Base-by-base conservation (phyloP, 116 monocot genomes). In the Trichopus zeylanicus region DNA sequence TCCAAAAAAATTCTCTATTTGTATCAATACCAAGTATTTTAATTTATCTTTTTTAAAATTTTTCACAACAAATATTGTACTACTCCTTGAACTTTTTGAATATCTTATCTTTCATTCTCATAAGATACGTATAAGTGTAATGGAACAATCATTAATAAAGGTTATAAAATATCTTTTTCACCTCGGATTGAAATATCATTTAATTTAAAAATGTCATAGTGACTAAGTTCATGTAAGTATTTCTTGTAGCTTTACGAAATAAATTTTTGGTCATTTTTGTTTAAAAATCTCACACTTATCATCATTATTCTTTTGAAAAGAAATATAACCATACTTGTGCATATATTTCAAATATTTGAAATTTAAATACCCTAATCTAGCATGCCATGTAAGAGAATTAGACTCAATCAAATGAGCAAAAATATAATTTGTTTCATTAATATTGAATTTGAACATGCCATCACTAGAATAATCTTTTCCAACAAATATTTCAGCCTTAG, bases 71-170 rank as follows among this genome's bases (percentile, higher is more conserved):
- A 11, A 4, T 22, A n/a, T n/a, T n/a, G n/a, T 56, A 57, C 16
- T 67, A 48, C 2, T 29, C 3, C 30, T 67, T 67, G n/a, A 67
- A 67, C 30, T 31, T 31, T 5, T 57, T 31, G 49, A 58, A 67
- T 16, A 58, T 30, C 23, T 59, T 32, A 58, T 67, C 32, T 34
- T 58, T 59, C 32, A 8, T n/a, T 48, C 25, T 48, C 22, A 67
- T 22, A n/a, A 57, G 34, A 51, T 67, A 67, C 4, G 58, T 26
- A 51, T 58, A 58, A 19, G 49, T 49, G 51, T 26, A 67, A 15
- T 20, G 47, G 32, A 67, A 22, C 7, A 26, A 49, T 59, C 58
- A 66, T 66, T 39, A 11, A 66, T 46, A 20, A 55, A 66, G 7
- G 42, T 66, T 26, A 66, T 66, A 52, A 67, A 57, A 48, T 67